A percentile compares a stretch with the other conserved stretches of the same genome.
Evolutionary conservation across 495 filamentous ascomycete genomes (phyloP).

Genomic region (Annulohypoxylon nitens): DNA sequence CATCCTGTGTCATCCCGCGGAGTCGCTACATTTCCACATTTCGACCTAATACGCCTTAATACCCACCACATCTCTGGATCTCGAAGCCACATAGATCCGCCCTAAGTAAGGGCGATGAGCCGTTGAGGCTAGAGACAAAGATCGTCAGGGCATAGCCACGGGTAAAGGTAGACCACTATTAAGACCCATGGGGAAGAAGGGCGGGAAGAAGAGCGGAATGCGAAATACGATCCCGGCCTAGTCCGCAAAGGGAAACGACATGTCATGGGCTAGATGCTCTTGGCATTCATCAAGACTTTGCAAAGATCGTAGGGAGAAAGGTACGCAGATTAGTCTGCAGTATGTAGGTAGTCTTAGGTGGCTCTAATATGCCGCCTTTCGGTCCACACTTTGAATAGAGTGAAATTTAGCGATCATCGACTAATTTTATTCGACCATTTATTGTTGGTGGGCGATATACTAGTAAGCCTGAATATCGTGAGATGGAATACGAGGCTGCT

Average conservation of each 20-base stretch:
- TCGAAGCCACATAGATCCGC: slow-evolving; percentile 16
- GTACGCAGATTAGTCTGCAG: slow-evolving; percentile 13
- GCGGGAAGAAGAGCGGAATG: slow-evolving; percentile 18
- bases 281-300: slow-evolving; percentile 24
- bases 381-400: slow-evolving; percentile 13
- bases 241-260: slow-evolving; percentile 36
- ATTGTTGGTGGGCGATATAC: slow-evolving; percentile 12
- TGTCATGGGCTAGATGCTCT: slow-evolving; percentile 37
- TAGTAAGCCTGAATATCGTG: slow-evolving; percentile 15
- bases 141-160: slow-evolving; percentile 36
- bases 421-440: slow-evolving; percentile 2
- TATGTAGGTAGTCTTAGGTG: slow-evolving; percentile 5
- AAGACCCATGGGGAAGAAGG: slow-evolving; percentile 30
- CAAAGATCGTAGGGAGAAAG: slow-evolving; percentile 13
- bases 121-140: slow-evolving; percentile 28
- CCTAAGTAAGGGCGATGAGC: slow-evolving; percentile 17
- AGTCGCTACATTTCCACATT: slow-evolving; percentile 9
- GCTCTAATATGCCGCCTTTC: slow-evolving; percentile 32
- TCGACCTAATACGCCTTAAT: slow-evolving; percentile 7
- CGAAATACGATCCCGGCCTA: slow-evolving; percentile 35
- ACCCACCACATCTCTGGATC: slow-evolving; percentile 21
- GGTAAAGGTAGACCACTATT: slow-evolving; percentile 22
- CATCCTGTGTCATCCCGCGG: neutral
- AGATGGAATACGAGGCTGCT: slow-evolving; percentile 13
- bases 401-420: slow-evolving; percentile 22